These are phyloP conservation scores for Eutrema salsugineum DNA, from an alignment of 441 rosid species.

Conservation along the genomic window DNA sequence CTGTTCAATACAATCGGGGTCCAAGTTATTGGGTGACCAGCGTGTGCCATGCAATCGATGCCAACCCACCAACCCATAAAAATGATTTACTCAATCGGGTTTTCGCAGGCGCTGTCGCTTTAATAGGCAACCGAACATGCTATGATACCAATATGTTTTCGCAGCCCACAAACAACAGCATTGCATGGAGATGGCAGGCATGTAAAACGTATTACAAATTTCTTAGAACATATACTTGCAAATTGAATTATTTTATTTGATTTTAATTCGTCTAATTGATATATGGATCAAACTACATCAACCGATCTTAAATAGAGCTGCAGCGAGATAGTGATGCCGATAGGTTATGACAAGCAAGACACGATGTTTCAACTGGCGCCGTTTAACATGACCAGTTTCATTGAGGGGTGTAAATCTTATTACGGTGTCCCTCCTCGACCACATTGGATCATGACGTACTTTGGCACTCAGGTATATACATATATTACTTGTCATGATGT, in stretches of 20 bases:
- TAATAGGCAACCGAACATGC: slow-evolving; percentile 38
- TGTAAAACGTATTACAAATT: background rate
- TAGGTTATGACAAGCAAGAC: slow-evolving; percentile 43
- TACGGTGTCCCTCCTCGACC: slow-evolving; percentile 66
- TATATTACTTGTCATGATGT: background rate
- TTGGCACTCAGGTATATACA: slow-evolving; percentile 52
- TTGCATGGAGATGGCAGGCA: slow-evolving; percentile 63
- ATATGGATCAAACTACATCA: too few species aligned
- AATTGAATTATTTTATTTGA: background rate
- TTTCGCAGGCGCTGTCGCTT: slow-evolving; percentile 54
- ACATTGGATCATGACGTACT: slow-evolving; percentile 69
- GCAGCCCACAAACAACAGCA: slow-evolving; percentile 17
- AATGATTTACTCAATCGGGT: slow-evolving; percentile 39
- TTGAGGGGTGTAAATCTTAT: slow-evolving; percentile 27
- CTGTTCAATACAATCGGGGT: slow-evolving; percentile 65
- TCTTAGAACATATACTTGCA: background rate
- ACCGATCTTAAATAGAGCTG: slow-evolving; percentile 38
- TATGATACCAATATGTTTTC: slow-evolving; percentile 33
- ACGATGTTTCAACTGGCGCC: slow-evolving; percentile 54
- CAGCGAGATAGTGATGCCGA: slow-evolving; percentile 65
- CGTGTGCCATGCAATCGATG: slow-evolving; percentile 56
- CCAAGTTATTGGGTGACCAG: slow-evolving; percentile 35
- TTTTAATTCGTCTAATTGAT: background rate
- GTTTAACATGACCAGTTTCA: slow-evolving; percentile 37
- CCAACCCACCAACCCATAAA: slow-evolving; percentile 21